phyloP scores from a whole-genome alignment of 805 yeast genomes.

The Pichia membranifaciens region DNA sequence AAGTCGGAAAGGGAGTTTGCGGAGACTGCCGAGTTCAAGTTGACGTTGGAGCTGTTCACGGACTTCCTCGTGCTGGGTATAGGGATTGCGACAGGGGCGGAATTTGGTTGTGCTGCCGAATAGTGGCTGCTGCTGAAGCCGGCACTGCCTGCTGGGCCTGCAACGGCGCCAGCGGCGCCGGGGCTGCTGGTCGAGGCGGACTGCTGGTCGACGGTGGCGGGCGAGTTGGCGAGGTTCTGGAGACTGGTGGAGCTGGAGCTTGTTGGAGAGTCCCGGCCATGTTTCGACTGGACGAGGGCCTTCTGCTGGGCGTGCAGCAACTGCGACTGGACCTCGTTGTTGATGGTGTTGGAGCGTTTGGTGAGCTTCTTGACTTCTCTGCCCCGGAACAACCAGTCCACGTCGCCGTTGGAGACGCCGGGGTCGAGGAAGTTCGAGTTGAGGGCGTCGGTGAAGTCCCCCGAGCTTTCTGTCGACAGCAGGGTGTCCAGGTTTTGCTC shows the following conservation, averaged over 20 bases:
- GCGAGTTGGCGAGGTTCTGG: background rate
- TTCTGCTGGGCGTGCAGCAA: constrained; percentile 26
- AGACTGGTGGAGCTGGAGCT: constrained; percentile 5
- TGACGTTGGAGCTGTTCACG: background rate
- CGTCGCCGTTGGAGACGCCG: constrained; percentile 69
- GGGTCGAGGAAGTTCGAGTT: constrained; percentile 19
- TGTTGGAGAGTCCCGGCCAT: background rate
- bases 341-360: constrained; percentile 33
- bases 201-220: background rate
- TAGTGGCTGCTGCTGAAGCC: too few species aligned
- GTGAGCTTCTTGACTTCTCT: constrained; percentile 52
- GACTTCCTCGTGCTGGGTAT: background rate
- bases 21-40: too few species aligned
- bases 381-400: constrained; percentile 83
- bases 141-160: too few species aligned
- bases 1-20: background rate
- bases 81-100: background rate
- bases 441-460: background rate
- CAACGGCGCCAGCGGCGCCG: constrained; percentile 8
- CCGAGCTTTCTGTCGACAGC: background rate
- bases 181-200: background rate
- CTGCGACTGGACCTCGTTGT: constrained; percentile 29
- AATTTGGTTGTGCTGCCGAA: constrained; percentile 4
- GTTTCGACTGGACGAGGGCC: constrained; percentile 15
- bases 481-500: background rate